Percentiles rank a stretch among this genome's conserved stretches.
Conservation (phyloP, 768 basidiomycete species). For the Mycena chlorophos region DNA sequence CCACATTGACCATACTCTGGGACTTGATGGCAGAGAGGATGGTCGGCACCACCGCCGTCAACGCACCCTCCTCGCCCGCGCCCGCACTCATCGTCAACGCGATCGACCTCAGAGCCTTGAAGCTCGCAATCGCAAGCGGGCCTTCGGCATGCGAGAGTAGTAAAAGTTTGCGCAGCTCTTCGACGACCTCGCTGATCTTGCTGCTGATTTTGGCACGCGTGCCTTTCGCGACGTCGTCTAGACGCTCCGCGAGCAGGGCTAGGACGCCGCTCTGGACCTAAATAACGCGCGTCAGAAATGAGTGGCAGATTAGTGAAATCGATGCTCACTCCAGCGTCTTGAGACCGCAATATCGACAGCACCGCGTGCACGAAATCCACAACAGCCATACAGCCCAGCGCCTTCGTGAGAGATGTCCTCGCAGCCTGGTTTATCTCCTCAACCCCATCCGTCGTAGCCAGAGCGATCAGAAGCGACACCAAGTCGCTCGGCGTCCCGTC, state of each 20-base stretch:
- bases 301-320: neutral
- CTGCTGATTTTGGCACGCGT: slow-evolving; percentile 53
- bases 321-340: slow-evolving; percentile 46
- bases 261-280: slow-evolving; percentile 72
- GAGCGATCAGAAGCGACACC: slow-evolving; percentile 48
- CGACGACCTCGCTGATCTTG: slow-evolving; percentile 54
- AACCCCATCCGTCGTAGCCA: slow-evolving; percentile 41
- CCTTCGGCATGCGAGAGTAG: slow-evolving; percentile 44
- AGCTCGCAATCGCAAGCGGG: slow-evolving; percentile 45
- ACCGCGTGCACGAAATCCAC: slow-evolving; percentile 64
- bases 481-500: slow-evolving; percentile 41
- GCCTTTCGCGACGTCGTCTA: slow-evolving; percentile 57
- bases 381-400: slow-evolving; percentile 68
- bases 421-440: slow-evolving; percentile 49
- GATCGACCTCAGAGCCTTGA: slow-evolving; percentile 61
- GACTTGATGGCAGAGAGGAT: slow-evolving; percentile 51
- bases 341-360: slow-evolving; percentile 54
- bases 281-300: slow-evolving; percentile 12
- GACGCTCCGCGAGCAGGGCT: slow-evolving; percentile 63
- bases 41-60: slow-evolving; percentile 61
- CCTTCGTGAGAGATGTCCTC: slow-evolving; percentile 50
- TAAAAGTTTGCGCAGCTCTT: slow-evolving; percentile 48
- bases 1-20: slow-evolving; percentile 38
- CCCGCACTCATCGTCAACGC: slow-evolving; percentile 55
- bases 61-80: slow-evolving; percentile 68